Base-by-base conservation (phyloP, 331 rosid genomes). In the Quercus phellos region DNA sequence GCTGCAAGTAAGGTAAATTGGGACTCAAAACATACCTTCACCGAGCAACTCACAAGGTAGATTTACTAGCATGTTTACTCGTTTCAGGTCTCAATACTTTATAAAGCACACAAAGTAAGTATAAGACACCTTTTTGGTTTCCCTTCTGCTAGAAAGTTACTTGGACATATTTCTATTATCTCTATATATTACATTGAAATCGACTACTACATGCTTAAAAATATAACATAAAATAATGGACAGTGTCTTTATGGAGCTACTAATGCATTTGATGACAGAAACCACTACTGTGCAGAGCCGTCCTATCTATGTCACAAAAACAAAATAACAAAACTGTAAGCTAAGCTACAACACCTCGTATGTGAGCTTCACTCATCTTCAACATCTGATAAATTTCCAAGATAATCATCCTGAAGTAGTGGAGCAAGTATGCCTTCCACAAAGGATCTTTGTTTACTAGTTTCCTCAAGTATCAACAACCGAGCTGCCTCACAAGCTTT, bases 401-500 rank as follows among this genome's bases (percentile, higher is more conserved):
- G 73, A 82, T 34, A 58, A 50, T 74, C 84, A 79, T 69, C 68
- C 60, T 74, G 82, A 80, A 93, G 94, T 16, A 93, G 78, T 3
- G 96, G 96, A 81, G 91, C 76, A 42, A 90, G 90, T 60, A 79
- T 60, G 80, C 76, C 82, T 84, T 88, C 85, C 27, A 85, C 88
- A 11, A 84, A 84, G 66, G 94, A 89, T 84, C 91, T 90, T 85
- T 83, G 92, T 78, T 93, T 90, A 78, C 82, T 14, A 51, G 81
- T 91, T 82, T 93, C 91, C 76, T 81, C 88, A 6, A 84, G 81
- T 80, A 93, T 88, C 17, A 75, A 74, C 51, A 73, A 70, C 61
- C 75, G 82, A 75, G 96, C 96, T 72, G 84, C 87, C 79, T 89
- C 88, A 21, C 96, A 90, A 76, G 88, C 92, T 78, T 84, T 76